Conservation (phyloP, 305 asterid genomes). For the Andrographis paniculata region DNA sequence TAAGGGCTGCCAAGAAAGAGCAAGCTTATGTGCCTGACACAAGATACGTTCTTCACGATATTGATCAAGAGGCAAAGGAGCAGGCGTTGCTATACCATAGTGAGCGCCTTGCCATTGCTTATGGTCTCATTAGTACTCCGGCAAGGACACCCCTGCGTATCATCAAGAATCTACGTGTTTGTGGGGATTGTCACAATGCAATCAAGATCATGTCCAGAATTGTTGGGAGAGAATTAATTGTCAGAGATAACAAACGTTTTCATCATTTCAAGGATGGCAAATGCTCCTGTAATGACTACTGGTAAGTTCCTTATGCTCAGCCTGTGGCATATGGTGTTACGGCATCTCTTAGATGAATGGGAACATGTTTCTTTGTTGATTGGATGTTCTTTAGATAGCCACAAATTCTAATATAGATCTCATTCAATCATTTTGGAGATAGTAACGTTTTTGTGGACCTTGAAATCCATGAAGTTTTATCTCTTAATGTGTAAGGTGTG, state of each 20-base stretch:
- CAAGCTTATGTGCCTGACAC: constrained; percentile 89
- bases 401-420: no score
- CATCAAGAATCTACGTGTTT: constrained; percentile 80
- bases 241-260: constrained; percentile 81
- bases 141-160: constrained; percentile 76
- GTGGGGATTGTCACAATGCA: constrained; percentile 95
- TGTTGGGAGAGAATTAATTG: constrained; percentile 91
- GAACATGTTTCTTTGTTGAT: no score
- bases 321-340: no score
- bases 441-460: no score
- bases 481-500: no score
- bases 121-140: constrained; percentile 84
- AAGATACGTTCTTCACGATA: constrained; percentile 84
- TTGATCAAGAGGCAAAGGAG: constrained; percentile 97
- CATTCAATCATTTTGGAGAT: no score
- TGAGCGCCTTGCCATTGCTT: constrained; percentile 88
- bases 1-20: constrained; percentile 70
- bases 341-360: no score
- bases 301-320: constrained; percentile 32
- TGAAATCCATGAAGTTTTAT: no score
- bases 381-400: no score
- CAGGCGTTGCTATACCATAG: constrained; percentile 88
- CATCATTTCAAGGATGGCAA: constrained; percentile 93
- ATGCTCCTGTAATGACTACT: constrained; percentile 93
- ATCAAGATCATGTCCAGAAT: constrained; percentile 95